phyloP scores from a whole-genome alignment of 257 asterid species.

The Lavandula angustifolia region DNA sequence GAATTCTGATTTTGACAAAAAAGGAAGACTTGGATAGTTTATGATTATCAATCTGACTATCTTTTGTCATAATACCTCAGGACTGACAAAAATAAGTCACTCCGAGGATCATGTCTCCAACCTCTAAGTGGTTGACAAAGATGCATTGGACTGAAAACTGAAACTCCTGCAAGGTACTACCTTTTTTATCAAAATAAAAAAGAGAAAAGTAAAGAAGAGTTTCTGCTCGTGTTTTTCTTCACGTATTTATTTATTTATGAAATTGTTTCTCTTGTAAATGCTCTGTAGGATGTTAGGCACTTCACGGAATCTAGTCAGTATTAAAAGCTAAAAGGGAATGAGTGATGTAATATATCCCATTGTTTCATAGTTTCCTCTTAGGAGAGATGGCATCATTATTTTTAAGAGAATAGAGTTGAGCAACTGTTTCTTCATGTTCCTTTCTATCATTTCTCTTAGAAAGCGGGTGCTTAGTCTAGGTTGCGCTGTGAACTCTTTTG shows the following conservation, averaged over 20 bases:
- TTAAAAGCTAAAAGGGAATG: slow-evolving; percentile 3
- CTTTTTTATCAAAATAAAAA: not conserved
- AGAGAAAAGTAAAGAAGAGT: too few relatives aligned
- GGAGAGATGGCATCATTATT: slow-evolving; percentile 6
- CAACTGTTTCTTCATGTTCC: not conserved
- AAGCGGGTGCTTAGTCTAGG: not conserved
- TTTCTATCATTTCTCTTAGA: slow-evolving; percentile 10
- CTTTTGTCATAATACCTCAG: too few relatives aligned
- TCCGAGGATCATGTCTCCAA: too few relatives aligned
- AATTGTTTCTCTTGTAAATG: not conserved
- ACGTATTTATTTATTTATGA: not conserved
- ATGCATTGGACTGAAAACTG: too few relatives aligned
- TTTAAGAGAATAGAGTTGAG: not conserved
- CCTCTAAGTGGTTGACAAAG: too few relatives aligned
- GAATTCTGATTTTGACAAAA: too few relatives aligned
- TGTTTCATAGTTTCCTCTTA: not conserved
- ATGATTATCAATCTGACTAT: not conserved
- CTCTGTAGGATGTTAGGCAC: slow-evolving; percentile 4
- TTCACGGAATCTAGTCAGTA: slow-evolving; percentile 6
- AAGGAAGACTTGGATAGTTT: not conserved
- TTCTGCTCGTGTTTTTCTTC: not conserved
- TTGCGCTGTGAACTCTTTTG: not conserved
- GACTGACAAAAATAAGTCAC: too few relatives aligned
- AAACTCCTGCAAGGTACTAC: too few relatives aligned
- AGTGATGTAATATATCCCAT: slow-evolving; percentile 4